Percentiles rank a stretch among this genome's conserved stretches.
Conservation (phyloP, 305 asterid genomes). For the Fraxinus nigra region DNA sequence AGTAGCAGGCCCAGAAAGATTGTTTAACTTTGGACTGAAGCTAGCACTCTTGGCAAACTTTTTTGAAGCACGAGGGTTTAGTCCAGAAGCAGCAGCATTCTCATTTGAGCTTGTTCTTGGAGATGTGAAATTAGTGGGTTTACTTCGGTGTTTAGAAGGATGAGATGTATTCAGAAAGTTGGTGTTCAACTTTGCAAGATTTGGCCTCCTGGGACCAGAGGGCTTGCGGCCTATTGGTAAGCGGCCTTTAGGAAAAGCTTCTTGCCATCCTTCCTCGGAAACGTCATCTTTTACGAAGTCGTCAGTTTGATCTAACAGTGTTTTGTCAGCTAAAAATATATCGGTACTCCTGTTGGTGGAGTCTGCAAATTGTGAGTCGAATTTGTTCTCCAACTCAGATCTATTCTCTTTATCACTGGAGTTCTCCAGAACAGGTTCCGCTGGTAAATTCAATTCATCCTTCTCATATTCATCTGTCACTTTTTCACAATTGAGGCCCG, state of each 20-base stretch:
- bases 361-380: slow-evolving; percentile 37
- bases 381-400: slow-evolving; percentile 47
- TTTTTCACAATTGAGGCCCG: slow-evolving; percentile 54
- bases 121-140: slow-evolving; percentile 50
- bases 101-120: slow-evolving; percentile 54
- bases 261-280: slow-evolving; percentile 96
- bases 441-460: slow-evolving; percentile 48
- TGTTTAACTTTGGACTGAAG: slow-evolving; percentile 55
- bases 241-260: slow-evolving; percentile 87
- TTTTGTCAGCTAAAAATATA: slow-evolving; percentile 29
- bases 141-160: slow-evolving; percentile 52
- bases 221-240: slow-evolving; percentile 57
- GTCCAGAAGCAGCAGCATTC: slow-evolving; percentile 42
- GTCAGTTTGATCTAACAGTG: slow-evolving; percentile 38
- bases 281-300: slow-evolving; percentile 43
- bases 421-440: slow-evolving; percentile 50
- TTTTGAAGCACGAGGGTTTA: slow-evolving; percentile 47
- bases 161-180: slow-evolving; percentile 56
- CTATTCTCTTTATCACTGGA: slow-evolving; percentile 66
- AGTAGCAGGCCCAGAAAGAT: slow-evolving; percentile 35
- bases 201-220: slow-evolving; percentile 73
- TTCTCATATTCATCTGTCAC: slow-evolving; percentile 46
- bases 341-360: slow-evolving; percentile 34
- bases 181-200: slow-evolving; percentile 79
- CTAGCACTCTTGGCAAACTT: slow-evolving; percentile 55